Evolutionary conservation across 768 basidiomycete genomes (phyloP), one percentile per base, ranked within the genome.

Genomic region (Suillus plorans): DNA sequence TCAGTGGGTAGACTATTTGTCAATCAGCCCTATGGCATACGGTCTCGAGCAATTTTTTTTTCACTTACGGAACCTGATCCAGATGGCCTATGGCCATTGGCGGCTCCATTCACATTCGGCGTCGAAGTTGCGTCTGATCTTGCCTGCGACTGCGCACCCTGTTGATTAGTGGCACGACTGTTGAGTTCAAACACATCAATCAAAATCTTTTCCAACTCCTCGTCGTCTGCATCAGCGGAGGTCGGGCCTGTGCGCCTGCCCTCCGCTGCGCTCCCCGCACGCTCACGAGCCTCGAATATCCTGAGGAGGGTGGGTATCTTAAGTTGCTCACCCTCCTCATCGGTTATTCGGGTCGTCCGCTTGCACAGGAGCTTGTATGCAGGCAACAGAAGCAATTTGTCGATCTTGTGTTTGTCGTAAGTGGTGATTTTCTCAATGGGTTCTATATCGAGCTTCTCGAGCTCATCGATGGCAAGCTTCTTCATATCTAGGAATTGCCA

Each of bases 401-500:
- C 81, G 63, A 91, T 80, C 0, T 77, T 65, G 71, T 83, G 83
- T 20, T 70, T 70, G 53, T 88, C 86, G 67, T 90, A 91, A 0
- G 83, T 73, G 3, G 78, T 72, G 44, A 91, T 85, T 31, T 86
- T 85, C 5, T 85, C 80, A 0, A 89, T 78, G 1, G 82, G 79
- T 0, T 77, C 73, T 37, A 89, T 78, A 0, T 73, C 41, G 10
- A 83, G 74, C 66, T 80, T 77, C 61, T 86, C 82, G 0, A 90
- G 78, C 61, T 89, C 84, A 0, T 85, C 82, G 0, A 88, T 73
- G 0, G 87, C 86, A 0, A 79, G 85, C 53, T 64, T 68, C 37
- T 77, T 81, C 8, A 89, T 82, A 44, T 85, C 81, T 0, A 66
- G 67, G 64, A 91, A 90, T 1, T 69, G 41, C 89, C 88, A 92